Conservation (phyloP, 257 asterid species). For the Fraxinus cuspidata region DNA sequence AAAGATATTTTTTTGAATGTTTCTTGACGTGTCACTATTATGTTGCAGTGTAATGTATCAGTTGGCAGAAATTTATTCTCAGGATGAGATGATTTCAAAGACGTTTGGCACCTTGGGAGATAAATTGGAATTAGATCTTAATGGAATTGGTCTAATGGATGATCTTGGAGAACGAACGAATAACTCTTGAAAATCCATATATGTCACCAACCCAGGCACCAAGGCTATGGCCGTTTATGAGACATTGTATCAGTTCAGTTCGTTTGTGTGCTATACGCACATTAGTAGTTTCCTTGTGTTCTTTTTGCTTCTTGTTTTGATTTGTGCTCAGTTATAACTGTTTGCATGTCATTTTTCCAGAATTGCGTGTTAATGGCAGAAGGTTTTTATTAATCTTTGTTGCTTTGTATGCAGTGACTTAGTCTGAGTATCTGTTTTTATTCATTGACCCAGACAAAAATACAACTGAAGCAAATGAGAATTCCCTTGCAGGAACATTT, state of each 20-base stretch:
- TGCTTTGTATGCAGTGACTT: slow-evolving; percentile 1
- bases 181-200: slow-evolving; percentile 71
- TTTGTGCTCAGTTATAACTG: slow-evolving; percentile 9
- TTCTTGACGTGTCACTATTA: slow-evolving; percentile 33
- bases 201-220: slow-evolving; percentile 88
- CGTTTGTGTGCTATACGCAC: slow-evolving; percentile 97
- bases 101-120: slow-evolving; percentile 48
- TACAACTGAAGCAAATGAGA: slow-evolving; percentile 5
- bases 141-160: slow-evolving; percentile 56
- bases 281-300: slow-evolving; percentile 54
- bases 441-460: slow-evolving; percentile 8
- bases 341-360: slow-evolving; percentile 11
- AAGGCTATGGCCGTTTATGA: slow-evolving; percentile 98
- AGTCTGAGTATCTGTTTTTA: slow-evolving; percentile 19
- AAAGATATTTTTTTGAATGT: slow-evolving; percentile 15
- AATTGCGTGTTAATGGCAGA: neutral
- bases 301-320: slow-evolving; percentile 7
- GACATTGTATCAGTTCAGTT: slow-evolving; percentile 94
- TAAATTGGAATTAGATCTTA: slow-evolving; percentile 73
- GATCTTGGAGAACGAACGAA: slow-evolving; percentile 64
- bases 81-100: slow-evolving; percentile 87
- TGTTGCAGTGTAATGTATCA: slow-evolving; percentile 96
- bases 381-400: neutral
- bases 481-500: slow-evolving; percentile 79
- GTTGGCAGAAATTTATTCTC: slow-evolving; percentile 94